phyloP scores from a whole-genome alignment of 1,284 basidiomycete species.

The Heterobasidion parviporum region DNA sequence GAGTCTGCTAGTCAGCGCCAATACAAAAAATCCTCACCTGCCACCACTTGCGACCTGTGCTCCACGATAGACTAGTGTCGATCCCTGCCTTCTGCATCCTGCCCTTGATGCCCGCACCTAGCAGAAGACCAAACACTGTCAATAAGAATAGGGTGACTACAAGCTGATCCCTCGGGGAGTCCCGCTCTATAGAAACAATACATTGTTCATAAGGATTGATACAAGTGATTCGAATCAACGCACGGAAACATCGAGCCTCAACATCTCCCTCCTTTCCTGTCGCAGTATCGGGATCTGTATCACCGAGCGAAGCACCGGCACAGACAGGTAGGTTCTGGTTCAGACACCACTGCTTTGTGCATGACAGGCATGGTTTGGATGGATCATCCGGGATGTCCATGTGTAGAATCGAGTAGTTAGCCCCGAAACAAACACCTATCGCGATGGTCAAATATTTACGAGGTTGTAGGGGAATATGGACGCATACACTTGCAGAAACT shows the following conservation, averaged over 20 bases:
- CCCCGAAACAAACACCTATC: slow-evolving; percentile 83
- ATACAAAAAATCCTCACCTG: slow-evolving; percentile 41
- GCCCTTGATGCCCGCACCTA: slow-evolving; percentile 77
- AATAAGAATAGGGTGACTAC: slow-evolving; percentile 87
- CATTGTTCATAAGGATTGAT: slow-evolving; percentile 10
- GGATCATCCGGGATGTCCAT: slow-evolving; percentile 78
- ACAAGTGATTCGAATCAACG: slow-evolving; percentile 25
- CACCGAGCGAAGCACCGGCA: slow-evolving; percentile 75
- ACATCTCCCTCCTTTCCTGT: slow-evolving; percentile 97
- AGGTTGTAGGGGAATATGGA: slow-evolving; percentile 2
- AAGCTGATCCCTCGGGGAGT: slow-evolving; percentile 86
- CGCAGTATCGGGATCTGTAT: slow-evolving; percentile 84
- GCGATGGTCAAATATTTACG: not conserved
- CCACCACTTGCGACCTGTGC: slow-evolving; percentile 64
- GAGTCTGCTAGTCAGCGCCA: not conserved
- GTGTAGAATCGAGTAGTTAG: slow-evolving; percentile 82
- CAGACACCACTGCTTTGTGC: slow-evolving; percentile 92
- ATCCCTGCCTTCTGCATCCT: slow-evolving; percentile 73
- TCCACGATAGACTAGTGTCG: slow-evolving; percentile 54
- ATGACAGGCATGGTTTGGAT: slow-evolving; percentile 83
- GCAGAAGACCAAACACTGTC: slow-evolving; percentile 74
- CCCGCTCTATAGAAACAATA: slow-evolving; percentile 44
- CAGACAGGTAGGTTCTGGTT: slow-evolving; percentile 89
- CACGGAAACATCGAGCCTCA: slow-evolving; percentile 92
- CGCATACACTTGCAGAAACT: slow-evolving; percentile 75